Evolutionary conservation across 2,329 filamentous ascomycete genomes (phyloP), one percentile per base, ranked within the genome.

Genomic region (Colletotrichum camelliae): DNA sequence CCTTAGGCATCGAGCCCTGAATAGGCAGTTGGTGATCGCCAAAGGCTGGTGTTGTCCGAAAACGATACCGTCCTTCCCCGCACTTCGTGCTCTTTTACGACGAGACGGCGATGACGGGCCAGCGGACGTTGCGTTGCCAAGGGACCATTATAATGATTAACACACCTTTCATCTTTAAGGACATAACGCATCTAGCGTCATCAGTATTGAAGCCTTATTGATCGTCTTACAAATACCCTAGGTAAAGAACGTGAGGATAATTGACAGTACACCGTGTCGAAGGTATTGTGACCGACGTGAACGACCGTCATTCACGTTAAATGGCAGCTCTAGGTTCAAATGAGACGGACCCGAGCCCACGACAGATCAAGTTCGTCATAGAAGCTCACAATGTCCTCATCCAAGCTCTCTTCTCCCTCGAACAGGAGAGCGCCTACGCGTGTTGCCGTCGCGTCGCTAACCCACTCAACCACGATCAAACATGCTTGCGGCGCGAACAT

Each of bases 141-240:
- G 39, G n/a, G 18, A 4, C 1, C 18, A 43, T n/a, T n/a, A 8
- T n/a, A n/a, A 43, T 43, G 16, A 43, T 43, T 10, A 1, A 43
- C 16, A 10, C 16, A 43, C 0, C 0, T 48, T n/a, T 21, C 0
- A 4, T 0, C 39, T 48, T 48, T 12, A 48, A n/a, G 39, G 39
- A 18, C 12, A n/a, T 4, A 4, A 48, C n/a, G 3, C 5, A 48
- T n/a, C 5, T 18, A 48, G 39, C 10, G 5, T 48, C 39, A 18
- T 48, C 3, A 48, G 18, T n/a, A 9, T 48, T 48, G 18, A 12
- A n/a, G 18, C 39, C 5, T 48, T 48, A 12, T n/a, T n/a, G 9
- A n/a, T 48, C 39, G 12, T 3, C 9, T n/a, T n/a, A 48, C 39
- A n/a, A 48, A 48, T 21, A 12, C 39, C 9, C 0, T 7, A 43